Base-by-base conservation (phyloP, 2,329 filamentous ascomycete species). In the Cercospora sp. region DNA sequence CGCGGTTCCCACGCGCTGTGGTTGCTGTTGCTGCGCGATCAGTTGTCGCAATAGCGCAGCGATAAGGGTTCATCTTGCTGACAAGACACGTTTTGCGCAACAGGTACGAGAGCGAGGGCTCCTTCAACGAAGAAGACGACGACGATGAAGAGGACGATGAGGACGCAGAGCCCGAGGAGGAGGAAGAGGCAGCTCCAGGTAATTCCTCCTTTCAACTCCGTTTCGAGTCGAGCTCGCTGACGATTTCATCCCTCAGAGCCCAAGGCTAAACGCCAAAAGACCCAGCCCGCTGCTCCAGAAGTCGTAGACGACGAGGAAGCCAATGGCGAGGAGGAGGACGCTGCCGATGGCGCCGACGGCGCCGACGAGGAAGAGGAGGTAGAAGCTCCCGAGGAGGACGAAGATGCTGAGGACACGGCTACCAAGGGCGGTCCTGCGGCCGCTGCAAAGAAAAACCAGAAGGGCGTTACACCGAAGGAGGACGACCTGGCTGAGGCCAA, bases 321-420 rank as follows among this genome's bases (percentile, higher is more conserved):
- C 16, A 10, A 62, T n/a, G 60, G 31, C 51, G 60, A 62, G 3
- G 60, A 61, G 59, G 23, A 62, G 5, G 60, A 62, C 0, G 60
- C 42, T 18, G 60, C 60, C 23, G 10, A 62, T 40, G 60, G 33
- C 8, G 42, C 59, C 23, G 69, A 72, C 20, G 63, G 40, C 36
- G 69, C 69, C 7, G 70, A 73, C 20, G 72, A 71, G 59, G 70
- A 67, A 9, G 72, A 70, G 20, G 70, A 69, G 16, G 72, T 63
- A 6, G 72, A 71, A 23, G 69, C 67, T 26, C 74, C 73, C n/a
- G 76, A 78, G 6, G 74, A 76, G 4, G 78, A 79, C 10, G 78
- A 79, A 18, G 68, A 68, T 23, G 72, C 73, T 13, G 75, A 75
- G 12, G 73, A 73, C 51, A 76, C 76, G 9, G 72, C 72, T 7